Base-by-base conservation (phyloP, 2,329 filamentous ascomycete genomes). In the Ceratocystis albifundus region DNA sequence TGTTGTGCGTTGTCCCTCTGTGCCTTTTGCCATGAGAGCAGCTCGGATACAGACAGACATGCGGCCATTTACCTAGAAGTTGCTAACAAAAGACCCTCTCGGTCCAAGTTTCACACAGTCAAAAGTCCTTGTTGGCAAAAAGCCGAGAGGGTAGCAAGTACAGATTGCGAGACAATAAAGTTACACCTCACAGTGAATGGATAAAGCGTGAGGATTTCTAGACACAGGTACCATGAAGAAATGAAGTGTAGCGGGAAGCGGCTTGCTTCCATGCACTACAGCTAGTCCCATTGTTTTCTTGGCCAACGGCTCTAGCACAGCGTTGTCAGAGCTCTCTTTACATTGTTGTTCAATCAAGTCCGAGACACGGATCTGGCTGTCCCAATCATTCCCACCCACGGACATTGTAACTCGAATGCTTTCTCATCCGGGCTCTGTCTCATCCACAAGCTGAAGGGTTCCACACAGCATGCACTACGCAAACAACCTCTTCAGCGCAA, bases 281-380 rank as follows among this genome's bases (percentile, higher is more conserved):
- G 36, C 15, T 41, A 4, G 36, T 46, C 36, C 41, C 36, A 25
- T 25, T 22, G 22, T 20, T 30, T 25, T 20, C 22, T 8, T 41
- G 41, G 25, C 41, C 46, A 63, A 41, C 2, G 44, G 32, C 45
- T 20, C 10, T 53, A 36, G 53, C 32, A 50, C 22, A 53, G n/a
- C 25, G 44, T 36, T 41, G 20, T 67, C 66, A 67, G 62, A 67
- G 66, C 66, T 67, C 66, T 67, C 66, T 67, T 67, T 67, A 67
- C 66, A 65, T 67, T 67, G 62, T 55, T 65, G 65, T 57, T 67
- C 53, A 20, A 62, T 67, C 66, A 67, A 61, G 53, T 53, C 55
- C 41, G 30, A 65, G 45, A 63, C 20, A 63, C 25, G 61, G 44
- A 48, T 63, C 61, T 63, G 61, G 22, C 61, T 28, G 61, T 8